Conservation (phyloP, 73 alveolate genomes). For the Diophrys sp. region DNA sequence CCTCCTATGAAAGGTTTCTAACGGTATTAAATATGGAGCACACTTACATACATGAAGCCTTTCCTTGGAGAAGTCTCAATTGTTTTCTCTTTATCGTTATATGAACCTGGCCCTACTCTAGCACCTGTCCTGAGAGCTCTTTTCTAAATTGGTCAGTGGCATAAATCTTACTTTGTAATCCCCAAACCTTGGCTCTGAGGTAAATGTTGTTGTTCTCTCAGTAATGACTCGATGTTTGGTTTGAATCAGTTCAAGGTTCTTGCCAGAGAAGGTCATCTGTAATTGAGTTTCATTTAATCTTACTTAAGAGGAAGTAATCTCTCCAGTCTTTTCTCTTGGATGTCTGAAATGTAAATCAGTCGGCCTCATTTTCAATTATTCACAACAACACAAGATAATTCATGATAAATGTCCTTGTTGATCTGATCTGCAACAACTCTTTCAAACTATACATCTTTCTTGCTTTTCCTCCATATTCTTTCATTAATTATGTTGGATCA, state of each 20-base stretch:
- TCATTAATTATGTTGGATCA: neutral
- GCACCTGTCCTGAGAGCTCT: neutral
- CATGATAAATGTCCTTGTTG: neutral
- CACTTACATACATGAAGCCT: neutral
- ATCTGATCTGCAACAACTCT: neutral
- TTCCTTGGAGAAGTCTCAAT: neutral
- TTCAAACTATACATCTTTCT: neutral
- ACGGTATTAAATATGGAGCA: neutral
- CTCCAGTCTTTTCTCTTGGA: neutral
- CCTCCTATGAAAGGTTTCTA: neutral
- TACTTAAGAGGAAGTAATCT: neutral
- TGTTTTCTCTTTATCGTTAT: neutral
- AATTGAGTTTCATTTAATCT: neutral
- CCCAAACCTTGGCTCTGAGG: neutral
- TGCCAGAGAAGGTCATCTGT: neutral
- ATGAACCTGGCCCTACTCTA: slow-evolving; percentile 1
- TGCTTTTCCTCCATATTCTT: neutral
- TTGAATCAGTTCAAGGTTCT: neutral
- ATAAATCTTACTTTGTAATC: neutral
- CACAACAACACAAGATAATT: too few relatives aligned
- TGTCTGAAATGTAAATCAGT: neutral
- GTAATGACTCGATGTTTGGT: neutral
- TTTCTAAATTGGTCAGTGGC: neutral
- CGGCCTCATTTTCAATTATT: neutral
- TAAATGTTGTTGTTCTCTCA: neutral